Base-by-base conservation (phyloP, 1,284 basidiomycete species). In the Puccinia coronata region DNA sequence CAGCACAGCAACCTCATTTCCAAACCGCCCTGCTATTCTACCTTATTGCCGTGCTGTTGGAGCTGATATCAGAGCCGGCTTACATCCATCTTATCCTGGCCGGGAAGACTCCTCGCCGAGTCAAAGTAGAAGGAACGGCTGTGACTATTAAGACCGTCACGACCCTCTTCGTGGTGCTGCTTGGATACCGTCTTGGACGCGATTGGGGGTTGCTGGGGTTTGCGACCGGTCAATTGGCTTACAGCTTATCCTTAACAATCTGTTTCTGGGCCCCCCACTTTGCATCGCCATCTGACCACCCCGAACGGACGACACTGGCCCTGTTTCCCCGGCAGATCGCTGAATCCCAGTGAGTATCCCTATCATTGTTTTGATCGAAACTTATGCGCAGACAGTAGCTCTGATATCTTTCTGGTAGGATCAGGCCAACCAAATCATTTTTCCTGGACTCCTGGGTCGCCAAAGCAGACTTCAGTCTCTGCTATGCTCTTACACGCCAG, bases 11-110 rank as follows among this genome's bases (percentile, higher is more conserved):
- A 85, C 88, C 90, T 0, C 86, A 89, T 84, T 96, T 96, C 85
- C 84, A 86, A 65, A 83, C 87, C 28, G 90, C 93, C 0, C 89
- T 96, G 16, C 84, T 85, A 0, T 86, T 93, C 8, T 96, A 97
- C 86, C 90, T 91, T 18, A 25, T 90, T 6, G 91, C 93, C 0
- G 92, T 93, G 0, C 84, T 94, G 39, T 83, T 90, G 73, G 95
- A 97, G 86, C 89, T 97, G 59, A 84, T 91, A 75, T 90, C 91
- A 59, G 95, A 97, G 86, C 94, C 94, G 4, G 89, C 92, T 87
- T 92, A 96, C 86, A 92, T 94, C 83, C 87, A 89, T n/a, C 81
- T 83, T 0, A 75, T 82, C 28, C 82, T 83, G 76, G 70, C 82
- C 23, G 80, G 75, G 3, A 53, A 84, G 41, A 83, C 84, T 18